phyloP scores from a whole-genome alignment of 106 monocot species.

The Xerophyta viscosa region DNA sequence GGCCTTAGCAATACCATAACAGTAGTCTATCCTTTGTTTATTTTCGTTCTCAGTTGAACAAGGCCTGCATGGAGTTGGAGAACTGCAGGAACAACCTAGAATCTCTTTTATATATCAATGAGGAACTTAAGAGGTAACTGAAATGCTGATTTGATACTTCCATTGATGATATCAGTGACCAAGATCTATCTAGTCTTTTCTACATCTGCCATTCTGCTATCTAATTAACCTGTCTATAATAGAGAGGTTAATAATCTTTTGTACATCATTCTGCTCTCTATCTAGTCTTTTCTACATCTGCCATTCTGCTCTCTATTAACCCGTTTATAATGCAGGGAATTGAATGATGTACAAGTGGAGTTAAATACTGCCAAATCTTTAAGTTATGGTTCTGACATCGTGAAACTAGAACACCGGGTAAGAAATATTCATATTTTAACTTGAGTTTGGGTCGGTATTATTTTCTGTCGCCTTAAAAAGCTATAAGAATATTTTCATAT shows the following conservation, averaged over 20 bases:
- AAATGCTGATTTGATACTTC: not conserved
- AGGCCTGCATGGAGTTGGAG: constrained; percentile 63
- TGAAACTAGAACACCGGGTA: no score
- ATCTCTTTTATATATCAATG: constrained; percentile 59
- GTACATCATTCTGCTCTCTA: no score
- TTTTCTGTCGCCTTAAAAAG: no score
- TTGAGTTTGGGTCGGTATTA: no score
- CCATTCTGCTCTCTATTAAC: not conserved
- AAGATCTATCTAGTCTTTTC: not conserved
- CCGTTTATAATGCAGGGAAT: constrained; percentile 44
- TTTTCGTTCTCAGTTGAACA: constrained; percentile 40
- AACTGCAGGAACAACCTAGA: constrained; percentile 62
- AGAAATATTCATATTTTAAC: no score
- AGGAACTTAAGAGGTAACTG: constrained; percentile 58
- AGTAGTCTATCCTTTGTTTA: not conserved
- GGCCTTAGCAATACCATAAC: no score
- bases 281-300: not conserved
- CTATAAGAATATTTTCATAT: no score
- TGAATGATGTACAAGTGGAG: constrained; percentile 32
- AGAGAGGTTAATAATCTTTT: no score
- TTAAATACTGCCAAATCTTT: constrained; percentile 24
- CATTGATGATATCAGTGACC: not conserved
- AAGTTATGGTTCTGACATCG: constrained; percentile 1
- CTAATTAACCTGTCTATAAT: constrained; percentile 2
- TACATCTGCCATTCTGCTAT: not conserved